Percentiles rank a stretch among this genome's conserved stretches.
Conservation (phyloP, 768 basidiomycete species). For the Rhizopogon salebrosus region DNA sequence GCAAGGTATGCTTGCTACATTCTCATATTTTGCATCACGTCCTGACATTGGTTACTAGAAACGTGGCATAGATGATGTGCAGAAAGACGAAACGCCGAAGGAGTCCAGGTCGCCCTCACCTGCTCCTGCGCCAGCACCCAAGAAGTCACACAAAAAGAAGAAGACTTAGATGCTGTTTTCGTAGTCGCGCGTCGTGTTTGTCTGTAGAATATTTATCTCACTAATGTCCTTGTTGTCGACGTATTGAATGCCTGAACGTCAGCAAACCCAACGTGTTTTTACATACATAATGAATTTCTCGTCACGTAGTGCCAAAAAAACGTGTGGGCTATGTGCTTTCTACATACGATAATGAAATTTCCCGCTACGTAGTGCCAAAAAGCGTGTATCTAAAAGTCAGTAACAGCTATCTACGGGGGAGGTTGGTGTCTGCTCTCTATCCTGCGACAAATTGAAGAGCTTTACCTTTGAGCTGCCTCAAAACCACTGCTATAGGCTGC, state of each 20-base stretch:
- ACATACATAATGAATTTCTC: no score
- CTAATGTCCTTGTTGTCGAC: neutral
- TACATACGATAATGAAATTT: no score
- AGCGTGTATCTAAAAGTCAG: no score
- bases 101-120: slow-evolving; percentile 64
- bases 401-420: no score
- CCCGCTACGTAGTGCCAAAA: no score
- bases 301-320: no score
- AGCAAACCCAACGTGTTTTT: no score
- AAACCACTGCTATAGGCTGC: neutral
- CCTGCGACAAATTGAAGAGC: neutral
- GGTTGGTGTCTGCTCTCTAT: neutral
- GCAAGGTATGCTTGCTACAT: slow-evolving; percentile 47
- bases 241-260: neutral
- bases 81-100: slow-evolving; percentile 39
- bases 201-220: neutral
- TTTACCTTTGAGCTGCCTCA: neutral
- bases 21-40: slow-evolving; percentile 2
- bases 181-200: neutral
- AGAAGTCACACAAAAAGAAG: slow-evolving; percentile 64
- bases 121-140: slow-evolving; percentile 40
- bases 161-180: slow-evolving; percentile 38
- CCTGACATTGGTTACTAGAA: slow-evolving; percentile 39
- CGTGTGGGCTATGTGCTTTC: no score
- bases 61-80: slow-evolving; percentile 66